Base-by-base conservation (phyloP, 176 grass and related monocot genomes). In the Paspalum notatum region DNA sequence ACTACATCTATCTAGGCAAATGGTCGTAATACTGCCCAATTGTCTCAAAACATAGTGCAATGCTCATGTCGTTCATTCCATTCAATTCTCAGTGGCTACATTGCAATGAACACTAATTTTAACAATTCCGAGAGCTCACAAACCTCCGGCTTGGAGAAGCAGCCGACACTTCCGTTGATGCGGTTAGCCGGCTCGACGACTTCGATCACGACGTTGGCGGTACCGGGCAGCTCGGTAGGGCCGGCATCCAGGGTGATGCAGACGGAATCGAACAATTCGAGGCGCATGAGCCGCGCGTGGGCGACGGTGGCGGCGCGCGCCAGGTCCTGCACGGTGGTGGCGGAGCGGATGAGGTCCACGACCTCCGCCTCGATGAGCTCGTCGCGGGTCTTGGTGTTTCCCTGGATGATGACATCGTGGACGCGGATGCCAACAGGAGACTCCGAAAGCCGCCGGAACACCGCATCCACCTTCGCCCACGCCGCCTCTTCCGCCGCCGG, bases 341-440 rank as follows among this genome's bases (percentile, higher is more conserved):
- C 80, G 1, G 70, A 77, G 57, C 74, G 77, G 79, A 97, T 84
- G 54, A 85, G 85, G 67, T 89, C 88, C n/a, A 52, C 27, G 24
- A 91, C 87, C 81, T 93, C 94, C 14, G 91, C 94, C 85, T 97
- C 88, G 78, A 97, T 97, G 66, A 93, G 63, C 12, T 68, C 66
- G 9, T 80, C 83, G 78, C 86, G 88, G 56, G 94, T 91, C 81
- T 84, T 97, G 81, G 78, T 38, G 24, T 97, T 97, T 1, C 88
- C 94, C 72, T 80, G 60, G 67, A 97, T 91, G 80, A 80, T 64
- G 76, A 93, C 53, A 6, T 93, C 88, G 47, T 93, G 88, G 64
- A 93, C 88, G 60, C 86, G 68, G 46, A 93, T 75, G 48, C 82
- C 14, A 26, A 97, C 78, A 9, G 91, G 84, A 5, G 77, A 76